phyloP scores from a whole-genome alignment of 2,329 filamentous ascomycete species.

The Fusarium domesticum region DNA sequence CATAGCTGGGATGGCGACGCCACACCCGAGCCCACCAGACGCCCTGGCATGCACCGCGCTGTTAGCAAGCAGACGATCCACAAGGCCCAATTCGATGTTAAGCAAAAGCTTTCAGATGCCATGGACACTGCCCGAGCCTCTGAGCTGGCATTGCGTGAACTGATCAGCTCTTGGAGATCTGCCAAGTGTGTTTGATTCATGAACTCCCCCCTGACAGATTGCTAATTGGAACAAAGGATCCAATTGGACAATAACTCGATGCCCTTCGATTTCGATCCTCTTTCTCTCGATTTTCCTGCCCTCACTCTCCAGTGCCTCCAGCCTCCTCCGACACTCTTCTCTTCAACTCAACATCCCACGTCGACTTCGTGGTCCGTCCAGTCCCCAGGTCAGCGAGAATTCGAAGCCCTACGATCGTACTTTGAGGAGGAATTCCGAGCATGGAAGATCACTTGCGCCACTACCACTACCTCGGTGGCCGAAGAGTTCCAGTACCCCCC shows the following conservation, averaged over 20 bases:
- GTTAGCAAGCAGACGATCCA: slow-evolving; percentile 52
- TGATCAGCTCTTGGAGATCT: slow-evolving; percentile 76
- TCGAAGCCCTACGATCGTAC: slow-evolving; percentile 64
- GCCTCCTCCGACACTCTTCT: slow-evolving; percentile 77
- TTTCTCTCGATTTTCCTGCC: slow-evolving; percentile 80
- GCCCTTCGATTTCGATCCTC: slow-evolving; percentile 78
- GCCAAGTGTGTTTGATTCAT: slow-evolving; percentile 62
- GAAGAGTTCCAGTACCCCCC: slow-evolving; percentile 54
- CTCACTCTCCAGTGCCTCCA: slow-evolving; percentile 79
- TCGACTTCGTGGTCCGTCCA: slow-evolving; percentile 77
- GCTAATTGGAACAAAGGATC: slow-evolving; percentile 40
- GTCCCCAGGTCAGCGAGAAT: slow-evolving; percentile 71
- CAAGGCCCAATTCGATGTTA: slow-evolving; percentile 62
- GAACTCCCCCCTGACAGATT: neutral
- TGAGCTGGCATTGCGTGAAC: slow-evolving; percentile 79
- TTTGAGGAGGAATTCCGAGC: slow-evolving; percentile 65
- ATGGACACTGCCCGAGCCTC: slow-evolving; percentile 78
- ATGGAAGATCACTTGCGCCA: slow-evolving; percentile 57
- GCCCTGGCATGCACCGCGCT: slow-evolving; percentile 39
- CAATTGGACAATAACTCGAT: slow-evolving; percentile 54
- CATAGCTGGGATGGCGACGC: slow-evolving; percentile 32
- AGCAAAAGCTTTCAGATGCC: slow-evolving; percentile 64
- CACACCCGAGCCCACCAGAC: slow-evolving; percentile 36
- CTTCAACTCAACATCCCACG: slow-evolving; percentile 73
- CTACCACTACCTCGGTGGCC: slow-evolving; percentile 46